These are phyloP conservation scores for Lophium mytilinum DNA, from an alignment of 495 filamentous ascomycete genomes.

Conservation along the genomic window DNA sequence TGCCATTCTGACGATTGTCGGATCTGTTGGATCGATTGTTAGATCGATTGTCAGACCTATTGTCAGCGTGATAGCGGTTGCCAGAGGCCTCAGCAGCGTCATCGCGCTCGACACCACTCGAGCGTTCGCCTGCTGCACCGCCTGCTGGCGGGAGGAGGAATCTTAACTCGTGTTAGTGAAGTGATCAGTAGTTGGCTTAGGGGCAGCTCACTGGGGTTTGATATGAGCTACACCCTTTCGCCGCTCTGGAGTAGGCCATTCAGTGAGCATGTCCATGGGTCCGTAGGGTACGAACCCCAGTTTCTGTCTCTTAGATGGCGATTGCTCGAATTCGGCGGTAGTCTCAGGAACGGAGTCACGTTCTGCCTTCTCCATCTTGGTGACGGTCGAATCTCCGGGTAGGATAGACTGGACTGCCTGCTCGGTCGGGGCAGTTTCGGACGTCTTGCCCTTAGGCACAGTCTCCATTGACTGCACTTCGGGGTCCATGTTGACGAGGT, in stretches of 20 bases:
- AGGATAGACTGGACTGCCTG: conserved; percentile 10
- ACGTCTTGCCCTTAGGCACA: neutral
- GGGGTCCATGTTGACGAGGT: neutral
- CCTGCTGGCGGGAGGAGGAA: conserved; percentile 12
- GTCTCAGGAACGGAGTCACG: conserved; percentile 6
- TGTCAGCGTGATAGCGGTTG: conserved; percentile 15
- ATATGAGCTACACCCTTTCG: conserved; percentile 69
- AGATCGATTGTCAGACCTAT: too few species aligned
- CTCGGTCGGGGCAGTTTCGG: neutral
- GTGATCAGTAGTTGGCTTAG: conserved; percentile 2
- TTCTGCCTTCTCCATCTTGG: conserved; percentile 25
- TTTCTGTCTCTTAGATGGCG: neutral
- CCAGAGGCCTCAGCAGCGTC: conserved; percentile 36
- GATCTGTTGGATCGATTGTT: conserved; percentile 15
- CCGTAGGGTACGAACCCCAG: conserved; percentile 4
- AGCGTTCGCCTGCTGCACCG: neutral
- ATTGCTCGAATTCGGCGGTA: neutral
- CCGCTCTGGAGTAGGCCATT: conserved; percentile 28
- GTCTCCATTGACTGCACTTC: neutral
- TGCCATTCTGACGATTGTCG: conserved; percentile 28
- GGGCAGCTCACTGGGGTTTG: conserved; percentile 64
- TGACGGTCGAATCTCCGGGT: conserved; percentile 22
- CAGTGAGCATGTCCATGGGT: too few species aligned
- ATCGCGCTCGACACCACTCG: conserved; percentile 23
- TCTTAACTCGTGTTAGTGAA: conserved; percentile 2